Percentiles rank a stretch among this genome's conserved stretches.
phyloP scores from a whole-genome alignment of 1,284 basidiomycete genomes.

The Marasmius fiardii region DNA sequence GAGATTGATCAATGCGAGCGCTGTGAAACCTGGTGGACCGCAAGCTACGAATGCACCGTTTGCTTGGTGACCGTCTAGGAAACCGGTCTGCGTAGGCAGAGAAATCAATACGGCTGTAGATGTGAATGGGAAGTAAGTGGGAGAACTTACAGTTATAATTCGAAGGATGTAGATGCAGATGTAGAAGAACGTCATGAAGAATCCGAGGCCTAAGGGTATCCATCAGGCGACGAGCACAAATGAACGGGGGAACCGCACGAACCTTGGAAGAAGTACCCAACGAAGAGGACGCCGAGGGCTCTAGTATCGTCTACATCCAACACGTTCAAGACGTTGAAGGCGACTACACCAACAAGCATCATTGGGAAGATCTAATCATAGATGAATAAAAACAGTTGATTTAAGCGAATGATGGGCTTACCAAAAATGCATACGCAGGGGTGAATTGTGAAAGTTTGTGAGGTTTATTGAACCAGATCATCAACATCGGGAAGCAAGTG shows the following conservation, averaged over 20 bases:
- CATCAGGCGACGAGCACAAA: conserved; percentile 5
- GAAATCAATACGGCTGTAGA: neutral
- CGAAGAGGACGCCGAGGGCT: conserved; percentile 38
- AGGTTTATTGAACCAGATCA: conserved; percentile 49
- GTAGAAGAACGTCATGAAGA: conserved; percentile 51
- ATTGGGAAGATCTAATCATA: too few relatives aligned
- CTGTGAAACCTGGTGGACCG: conserved; percentile 48
- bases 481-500: conserved; percentile 45
- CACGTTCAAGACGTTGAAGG: conserved; percentile 41
- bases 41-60: conserved; percentile 47
- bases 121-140: too few relatives aligned
- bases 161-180: conserved; percentile 48
- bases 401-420: conserved; percentile 18
- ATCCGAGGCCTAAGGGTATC: conserved; percentile 40
- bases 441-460: conserved; percentile 43
- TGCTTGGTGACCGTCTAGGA: conserved; percentile 46
- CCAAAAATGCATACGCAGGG: conserved; percentile 46
- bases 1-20: conserved; percentile 43
- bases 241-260: conserved; percentile 2
- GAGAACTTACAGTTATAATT: conserved; percentile 39
- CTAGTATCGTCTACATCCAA: conserved; percentile 32
- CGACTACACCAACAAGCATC: conserved; percentile 49
- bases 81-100: conserved; percentile 34
- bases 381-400: too few relatives aligned
- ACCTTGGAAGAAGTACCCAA: conserved; percentile 50